Percentiles rank a stretch among this genome's conserved stretches.
phyloP scores from a whole-genome alignment of 164 flowering plant species.

The Magnolia kwangsiensis region DNA sequence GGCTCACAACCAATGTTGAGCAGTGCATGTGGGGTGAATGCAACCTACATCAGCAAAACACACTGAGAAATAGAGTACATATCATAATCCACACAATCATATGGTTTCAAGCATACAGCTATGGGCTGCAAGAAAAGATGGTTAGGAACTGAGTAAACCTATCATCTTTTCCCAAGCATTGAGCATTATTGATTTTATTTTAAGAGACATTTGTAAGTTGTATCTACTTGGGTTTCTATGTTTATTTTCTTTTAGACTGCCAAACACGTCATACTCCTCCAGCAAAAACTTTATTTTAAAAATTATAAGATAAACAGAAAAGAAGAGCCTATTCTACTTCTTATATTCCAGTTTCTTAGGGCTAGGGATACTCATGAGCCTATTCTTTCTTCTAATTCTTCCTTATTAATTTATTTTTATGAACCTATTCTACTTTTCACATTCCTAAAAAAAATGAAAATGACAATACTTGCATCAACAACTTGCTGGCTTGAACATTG shows the following conservation, averaged over 20 bases:
- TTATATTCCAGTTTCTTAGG: not conserved
- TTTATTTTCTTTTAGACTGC: no score
- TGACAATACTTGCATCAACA: no score
- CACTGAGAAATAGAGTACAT: not conserved
- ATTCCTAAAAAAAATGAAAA: no score
- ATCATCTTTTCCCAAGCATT: not conserved
- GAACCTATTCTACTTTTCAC: no score
- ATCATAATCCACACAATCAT: not conserved
- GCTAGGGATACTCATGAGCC: not conserved
- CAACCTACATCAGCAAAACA: conserved; percentile 48
- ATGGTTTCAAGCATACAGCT: not conserved
- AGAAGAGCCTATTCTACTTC: not conserved
- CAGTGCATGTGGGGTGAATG: conserved; percentile 14
- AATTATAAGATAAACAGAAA: not conserved
- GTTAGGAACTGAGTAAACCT: not conserved
- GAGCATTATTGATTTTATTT: no score
- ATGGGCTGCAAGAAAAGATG: no score
- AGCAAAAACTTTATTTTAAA: not conserved
- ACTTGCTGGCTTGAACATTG: no score
- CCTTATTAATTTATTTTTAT: not conserved
- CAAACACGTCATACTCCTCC: no score
- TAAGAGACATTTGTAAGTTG: no score
- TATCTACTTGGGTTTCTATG: no score
- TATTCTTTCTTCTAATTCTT: no score
- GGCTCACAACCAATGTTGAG: not conserved